A percentile compares a stretch with the other conserved stretches of the same genome.
These are phyloP conservation scores for Gaeumannomyces tritici DNA, from an alignment of 2,329 filamentous ascomycete species.

Conservation along the genomic window DNA sequence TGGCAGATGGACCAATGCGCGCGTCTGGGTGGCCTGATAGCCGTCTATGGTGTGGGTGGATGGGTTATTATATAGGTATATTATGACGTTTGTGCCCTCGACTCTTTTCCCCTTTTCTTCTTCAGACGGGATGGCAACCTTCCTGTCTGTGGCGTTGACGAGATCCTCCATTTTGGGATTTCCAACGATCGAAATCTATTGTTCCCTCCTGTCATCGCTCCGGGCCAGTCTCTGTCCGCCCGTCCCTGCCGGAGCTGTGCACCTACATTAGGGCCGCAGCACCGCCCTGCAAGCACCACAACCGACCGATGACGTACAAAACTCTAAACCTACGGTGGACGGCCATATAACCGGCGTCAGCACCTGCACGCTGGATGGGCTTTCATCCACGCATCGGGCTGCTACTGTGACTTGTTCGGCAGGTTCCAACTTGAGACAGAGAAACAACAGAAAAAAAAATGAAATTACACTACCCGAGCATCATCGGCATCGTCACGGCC, in stretches of 20 bases:
- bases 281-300: no score
- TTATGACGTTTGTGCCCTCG: not conserved
- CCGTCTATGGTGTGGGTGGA: no score
- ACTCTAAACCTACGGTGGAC: not conserved
- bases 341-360: not conserved
- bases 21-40: not conserved
- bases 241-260: not conserved
- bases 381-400: not conserved
- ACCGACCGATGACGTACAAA: not conserved
- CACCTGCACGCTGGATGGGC: not conserved
- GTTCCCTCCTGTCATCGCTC: no score
- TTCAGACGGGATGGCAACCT: not conserved
- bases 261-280: not conserved
- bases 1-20: not conserved
- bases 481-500: slow-evolving; percentile 1
- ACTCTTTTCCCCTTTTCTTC: no score
- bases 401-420: not conserved
- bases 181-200: no score
- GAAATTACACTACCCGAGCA: not conserved
- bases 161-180: no score
- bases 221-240: no score
- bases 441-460: not conserved
- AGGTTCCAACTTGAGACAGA: not conserved
- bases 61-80: not conserved
- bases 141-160: not conserved